Conservation (phyloP, 805 yeast genomes). For the Wickerhamiella alocasiicola region DNA sequence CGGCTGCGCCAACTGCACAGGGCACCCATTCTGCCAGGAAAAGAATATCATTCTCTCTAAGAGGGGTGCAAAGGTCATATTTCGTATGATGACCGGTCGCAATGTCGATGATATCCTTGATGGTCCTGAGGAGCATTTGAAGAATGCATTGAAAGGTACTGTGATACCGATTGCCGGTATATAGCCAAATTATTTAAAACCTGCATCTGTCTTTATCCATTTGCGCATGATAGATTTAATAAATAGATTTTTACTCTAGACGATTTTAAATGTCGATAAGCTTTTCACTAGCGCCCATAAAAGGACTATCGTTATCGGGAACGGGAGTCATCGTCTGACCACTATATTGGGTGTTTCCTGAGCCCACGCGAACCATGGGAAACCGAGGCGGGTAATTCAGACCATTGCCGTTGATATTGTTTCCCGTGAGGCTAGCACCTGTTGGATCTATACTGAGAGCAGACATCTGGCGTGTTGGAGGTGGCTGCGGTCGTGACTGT, state of each 20-base stretch:
- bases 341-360: too few species aligned
- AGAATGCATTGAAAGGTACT: conserved; percentile 13
- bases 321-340: background rate
- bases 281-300: background rate
- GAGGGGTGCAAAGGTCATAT: conserved; percentile 63
- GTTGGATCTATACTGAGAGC: background rate
- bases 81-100: conserved; percentile 49
- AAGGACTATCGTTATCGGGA: background rate
- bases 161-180: conserved; percentile 14
- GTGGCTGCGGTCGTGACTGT: background rate
- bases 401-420: too few species aligned
- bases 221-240: too few species aligned
- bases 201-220: too few species aligned
- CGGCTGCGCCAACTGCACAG: conserved; percentile 82
- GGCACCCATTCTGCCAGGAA: conserved; percentile 71
- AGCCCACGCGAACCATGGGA: too few species aligned
- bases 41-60: conserved; percentile 73
- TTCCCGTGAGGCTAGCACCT: too few species aligned
- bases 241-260: too few species aligned
- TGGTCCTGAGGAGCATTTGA: conserved; percentile 29
- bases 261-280: too few species aligned
- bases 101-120: conserved; percentile 32
- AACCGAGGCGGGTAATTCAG: too few species aligned
- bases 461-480: background rate
- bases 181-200: too few species aligned